Evolutionary conservation across 495 filamentous ascomycete genomes (phyloP).

Genomic region (Filosporella fistucella): DNA sequence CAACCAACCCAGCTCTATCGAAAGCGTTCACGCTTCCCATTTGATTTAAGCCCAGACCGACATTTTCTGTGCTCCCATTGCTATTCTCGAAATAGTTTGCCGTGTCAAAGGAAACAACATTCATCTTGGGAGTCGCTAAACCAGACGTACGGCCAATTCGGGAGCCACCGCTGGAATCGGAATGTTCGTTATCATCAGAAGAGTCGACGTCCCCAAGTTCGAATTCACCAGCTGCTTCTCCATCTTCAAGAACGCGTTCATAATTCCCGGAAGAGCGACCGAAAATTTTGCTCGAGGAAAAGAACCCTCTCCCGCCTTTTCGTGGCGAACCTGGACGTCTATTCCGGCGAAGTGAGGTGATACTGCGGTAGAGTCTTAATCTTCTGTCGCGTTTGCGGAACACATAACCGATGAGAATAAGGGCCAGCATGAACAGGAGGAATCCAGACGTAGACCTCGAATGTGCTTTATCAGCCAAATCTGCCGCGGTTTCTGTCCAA

Average conservation of each 20-base stretch:
- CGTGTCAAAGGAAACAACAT: constrained; percentile 42
- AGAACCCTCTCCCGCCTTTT: constrained; percentile 48
- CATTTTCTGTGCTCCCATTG: neutral
- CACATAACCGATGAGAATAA: constrained; percentile 59
- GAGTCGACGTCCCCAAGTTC: constrained; percentile 65
- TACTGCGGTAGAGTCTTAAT: constrained; percentile 54
- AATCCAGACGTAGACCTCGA: constrained; percentile 64
- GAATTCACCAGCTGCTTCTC: constrained; percentile 54
- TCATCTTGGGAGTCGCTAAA: constrained; percentile 60
- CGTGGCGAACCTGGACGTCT: constrained; percentile 49
- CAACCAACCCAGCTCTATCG: constrained; percentile 68
- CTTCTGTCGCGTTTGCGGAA: constrained; percentile 65
- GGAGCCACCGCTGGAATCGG: constrained; percentile 47
- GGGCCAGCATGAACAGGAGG: constrained; percentile 70
- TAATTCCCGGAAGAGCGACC: constrained; percentile 51
- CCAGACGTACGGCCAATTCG: constrained; percentile 53
- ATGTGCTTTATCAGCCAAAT: constrained; percentile 54
- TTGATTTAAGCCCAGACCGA: constrained; percentile 19
- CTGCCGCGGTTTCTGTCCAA: constrained; percentile 52
- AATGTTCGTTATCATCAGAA: constrained; percentile 42
- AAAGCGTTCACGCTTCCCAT: constrained; percentile 40
- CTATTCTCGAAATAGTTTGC: constrained; percentile 31
- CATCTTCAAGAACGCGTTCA: constrained; percentile 83
- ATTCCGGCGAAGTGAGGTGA: constrained; percentile 46
- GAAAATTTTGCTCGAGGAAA: constrained; percentile 55